A percentile compares a stretch with the other conserved stretches of the same genome.
These are phyloP conservation scores for Lablab purpureus DNA, from an alignment of 306 rosid genomes.

Conservation along the genomic window DNA sequence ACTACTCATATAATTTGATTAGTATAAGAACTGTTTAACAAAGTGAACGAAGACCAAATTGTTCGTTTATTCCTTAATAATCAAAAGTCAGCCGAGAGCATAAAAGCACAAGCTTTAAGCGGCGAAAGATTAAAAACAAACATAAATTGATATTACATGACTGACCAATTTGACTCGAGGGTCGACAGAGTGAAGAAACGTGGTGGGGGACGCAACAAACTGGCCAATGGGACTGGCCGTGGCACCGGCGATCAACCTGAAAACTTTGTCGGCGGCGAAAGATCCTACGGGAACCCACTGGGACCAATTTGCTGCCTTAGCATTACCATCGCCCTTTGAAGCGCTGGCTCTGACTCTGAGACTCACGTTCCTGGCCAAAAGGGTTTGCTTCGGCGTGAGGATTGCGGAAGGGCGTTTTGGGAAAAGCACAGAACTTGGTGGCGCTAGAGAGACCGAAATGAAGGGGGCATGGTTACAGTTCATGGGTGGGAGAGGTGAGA, in stretches of 20 bases:
- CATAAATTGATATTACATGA: neutral
- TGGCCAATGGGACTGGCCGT: slow-evolving; percentile 94
- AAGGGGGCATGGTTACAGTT: slow-evolving; percentile 56
- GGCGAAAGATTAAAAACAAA: neutral
- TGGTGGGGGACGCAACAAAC: slow-evolving; percentile 81
- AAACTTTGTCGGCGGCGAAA: slow-evolving; percentile 81
- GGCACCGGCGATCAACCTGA: slow-evolving; percentile 81
- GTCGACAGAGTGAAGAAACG: slow-evolving; percentile 90
- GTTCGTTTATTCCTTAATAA: neutral
- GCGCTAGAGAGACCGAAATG: slow-evolving; percentile 46
- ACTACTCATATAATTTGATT: no score
- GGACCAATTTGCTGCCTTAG: slow-evolving; percentile 58
- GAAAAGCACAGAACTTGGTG: slow-evolving; percentile 31
- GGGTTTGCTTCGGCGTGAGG: slow-evolving; percentile 35
- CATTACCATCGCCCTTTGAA: slow-evolving; percentile 51
- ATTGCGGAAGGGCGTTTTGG: slow-evolving; percentile 43
- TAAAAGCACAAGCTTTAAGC: slow-evolving; percentile 1
- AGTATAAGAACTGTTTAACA: no score
- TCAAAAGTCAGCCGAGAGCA: neutral
- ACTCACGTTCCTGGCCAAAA: slow-evolving; percentile 34
- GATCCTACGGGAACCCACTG: slow-evolving; percentile 71
- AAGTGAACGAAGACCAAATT: no score
- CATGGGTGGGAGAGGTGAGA: slow-evolving; percentile 59
- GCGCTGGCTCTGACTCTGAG: slow-evolving; percentile 68
- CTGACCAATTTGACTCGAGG: slow-evolving; percentile 89